Evolutionary conservation across 164 flowering plant species (phyloP).

Genomic region (Tetracentron sinense): DNA sequence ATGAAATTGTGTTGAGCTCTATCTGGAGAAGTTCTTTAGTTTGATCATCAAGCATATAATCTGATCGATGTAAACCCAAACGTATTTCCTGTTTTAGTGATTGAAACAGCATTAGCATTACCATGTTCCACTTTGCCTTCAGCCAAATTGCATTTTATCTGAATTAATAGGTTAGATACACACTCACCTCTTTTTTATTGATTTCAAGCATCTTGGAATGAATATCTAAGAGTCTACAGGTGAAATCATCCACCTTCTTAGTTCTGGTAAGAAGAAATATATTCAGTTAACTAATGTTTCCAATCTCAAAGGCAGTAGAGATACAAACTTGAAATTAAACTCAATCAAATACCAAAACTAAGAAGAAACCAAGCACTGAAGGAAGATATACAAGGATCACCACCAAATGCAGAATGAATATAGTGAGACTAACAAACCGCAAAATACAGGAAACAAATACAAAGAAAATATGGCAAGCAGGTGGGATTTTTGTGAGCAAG

Average conservation of each 20-base stretch:
- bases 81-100: conserved; percentile 66
- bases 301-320: conserved; percentile 2
- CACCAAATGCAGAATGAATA: background rate
- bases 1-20: conserved; percentile 94
- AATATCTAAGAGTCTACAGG: conserved; percentile 79
- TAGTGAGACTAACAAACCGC: background rate
- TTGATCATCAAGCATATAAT: conserved; percentile 95
- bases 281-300: conserved; percentile 9
- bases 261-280: conserved; percentile 40
- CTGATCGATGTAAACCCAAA: conserved; percentile 94
- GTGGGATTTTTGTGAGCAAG: conserved; percentile 1
- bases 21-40: conserved; percentile 91
- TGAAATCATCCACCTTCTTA: conserved; percentile 79
- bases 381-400: background rate
- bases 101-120: conserved; percentile 12
- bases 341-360: background rate
- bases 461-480: background rate
- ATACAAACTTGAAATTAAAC: background rate
- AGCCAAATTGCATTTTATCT: background rate
- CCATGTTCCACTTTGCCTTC: too few relatives aligned
- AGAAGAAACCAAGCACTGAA: background rate
- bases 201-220: conserved; percentile 80
- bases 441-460: background rate
- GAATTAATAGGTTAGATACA: background rate
- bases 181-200: conserved; percentile 70